Evolutionary conservation across 768 basidiomycete species (phyloP), one percentile per base, ranked within the genome.

Genomic region (Russula olivacea): DNA sequence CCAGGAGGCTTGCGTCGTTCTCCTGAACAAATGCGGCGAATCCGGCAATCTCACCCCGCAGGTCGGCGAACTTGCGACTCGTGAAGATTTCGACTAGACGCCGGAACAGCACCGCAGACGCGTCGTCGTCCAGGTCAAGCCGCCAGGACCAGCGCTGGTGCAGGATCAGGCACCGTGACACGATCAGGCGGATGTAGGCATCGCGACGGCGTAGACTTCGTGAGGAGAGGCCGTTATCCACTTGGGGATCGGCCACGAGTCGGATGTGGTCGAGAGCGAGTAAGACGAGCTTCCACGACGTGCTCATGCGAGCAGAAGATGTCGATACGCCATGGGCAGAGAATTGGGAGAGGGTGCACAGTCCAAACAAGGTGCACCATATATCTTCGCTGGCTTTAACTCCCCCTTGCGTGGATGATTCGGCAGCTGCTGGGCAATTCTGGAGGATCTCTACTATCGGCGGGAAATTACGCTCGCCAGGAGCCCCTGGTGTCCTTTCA

Each of bases 321-420:
- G 75, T 76, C 4, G 78, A 73, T 40, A 77, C 63, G 11, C 87
- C 87, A 36, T 78, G 73, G 0, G 76, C 69, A 1, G 87, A 87
- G 75, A 96, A 90, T 69, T 94, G 93, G 0, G 90, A 89, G 14
- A 95, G 73, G 1, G 86, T 81, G 62, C 84, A 88, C 1, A 95
- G 72, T 28, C 78, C 80, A 69, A 91, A 88, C 7, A 89, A 78
- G 8, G 79, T 76, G 41, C 78, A 79, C 89, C 93, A 95, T n/a
- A 84, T 75, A 15, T 76, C 69, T 72, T 98, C 95, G 68, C 84
- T 85, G 17, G 74, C 74, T 47, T 78, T 75, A 1, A 81, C 65
- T 25, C 76, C 73, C 4, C 58, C 57, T 12, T 70, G 70, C 14
- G 72, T 65, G 9, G 64, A 59, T 30, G 66, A 59, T 52, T 66